Base-by-base conservation (phyloP, 331 rosid species). In the Arachis monticola region DNA sequence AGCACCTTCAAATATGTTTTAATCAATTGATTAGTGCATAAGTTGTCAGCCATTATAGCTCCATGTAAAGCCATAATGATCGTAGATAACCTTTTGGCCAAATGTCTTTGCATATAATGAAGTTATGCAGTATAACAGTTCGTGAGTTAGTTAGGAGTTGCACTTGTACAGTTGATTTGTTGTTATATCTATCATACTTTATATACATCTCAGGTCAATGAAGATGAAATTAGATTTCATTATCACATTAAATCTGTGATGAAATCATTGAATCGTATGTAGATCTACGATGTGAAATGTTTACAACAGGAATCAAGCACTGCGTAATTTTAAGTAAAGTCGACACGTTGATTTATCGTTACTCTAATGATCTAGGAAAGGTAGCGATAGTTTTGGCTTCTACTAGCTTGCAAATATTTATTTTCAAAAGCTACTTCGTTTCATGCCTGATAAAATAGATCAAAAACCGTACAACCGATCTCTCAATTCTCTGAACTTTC, bases 281-380 rank as follows among this genome's bases (percentile, higher is more conserved):
- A 68, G 83, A 67, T 80, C 79, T n/a, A 30, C 8, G 52, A 64
- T 64, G 40, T 27, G 2, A 73, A 60, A 53, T 9, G 64, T 7
- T 7, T 32, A 13, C 17, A 12, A 51, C n/a, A 51, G 14, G 14
- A 11, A 10, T 6, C 7, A 51, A 51, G n/a, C 40, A 35, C 40
- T 35, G 40, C 5, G 5, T 51, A 10, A 11, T 51, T 51, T 51
- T 51, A 51, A 35, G 40, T 35, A 35, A 35, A 35, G 40, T 35
- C 4, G 40, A 6, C 6, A 44, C 48, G 2, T 44, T 1, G 48
- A 6, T 44, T 1, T 8, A 44, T 44, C 1, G 11, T 48, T 11
- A 51, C 3, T 51, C 59, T n/a, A 53, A n/a, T 5, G 30, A 53
- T 13, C 2, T 14, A 13, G 59, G 59, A 13, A 13, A 53, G 2